Conservation (phyloP, 202 grass and related monocot species). For the Thinopyrum obtusiflorum region DNA sequence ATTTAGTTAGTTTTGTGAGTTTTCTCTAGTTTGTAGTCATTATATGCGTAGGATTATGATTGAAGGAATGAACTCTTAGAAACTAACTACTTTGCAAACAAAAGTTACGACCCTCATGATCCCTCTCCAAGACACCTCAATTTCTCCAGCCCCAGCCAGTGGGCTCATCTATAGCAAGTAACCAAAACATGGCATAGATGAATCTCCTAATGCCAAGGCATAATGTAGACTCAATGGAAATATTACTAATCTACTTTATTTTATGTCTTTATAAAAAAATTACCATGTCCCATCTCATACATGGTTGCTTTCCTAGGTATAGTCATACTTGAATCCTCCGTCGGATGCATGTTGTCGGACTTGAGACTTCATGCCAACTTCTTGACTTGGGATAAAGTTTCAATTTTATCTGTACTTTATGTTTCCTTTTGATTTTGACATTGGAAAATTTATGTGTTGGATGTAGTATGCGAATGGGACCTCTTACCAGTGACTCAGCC, state of each 20-base stretch:
- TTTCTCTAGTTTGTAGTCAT: background rate
- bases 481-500: slow-evolving; percentile 61
- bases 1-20: background rate
- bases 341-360: no score
- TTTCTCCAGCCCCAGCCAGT: slow-evolving; percentile 59
- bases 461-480: slow-evolving; percentile 71
- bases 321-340: no score
- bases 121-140: slow-evolving; percentile 82
- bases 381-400: slow-evolving; percentile 90
- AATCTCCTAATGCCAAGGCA: slow-evolving; percentile 63
- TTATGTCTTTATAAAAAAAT: no score
- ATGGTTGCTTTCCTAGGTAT: no score
- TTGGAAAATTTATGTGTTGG: slow-evolving; percentile 36
- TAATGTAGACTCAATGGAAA: slow-evolving; percentile 30
- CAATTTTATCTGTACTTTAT: slow-evolving; percentile 65
- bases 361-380: slow-evolving; percentile 55
- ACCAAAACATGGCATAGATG: slow-evolving; percentile 38
- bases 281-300: no score
- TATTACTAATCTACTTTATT: no score
- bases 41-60: background rate
- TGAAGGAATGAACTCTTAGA: background rate
- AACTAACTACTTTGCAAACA: slow-evolving; percentile 39
- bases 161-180: slow-evolving; percentile 71
- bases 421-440: slow-evolving; percentile 37
- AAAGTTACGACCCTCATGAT: slow-evolving; percentile 75